Base-by-base conservation (phyloP, 148 eudicot species). In the Vaccinium macrocarpon region DNA sequence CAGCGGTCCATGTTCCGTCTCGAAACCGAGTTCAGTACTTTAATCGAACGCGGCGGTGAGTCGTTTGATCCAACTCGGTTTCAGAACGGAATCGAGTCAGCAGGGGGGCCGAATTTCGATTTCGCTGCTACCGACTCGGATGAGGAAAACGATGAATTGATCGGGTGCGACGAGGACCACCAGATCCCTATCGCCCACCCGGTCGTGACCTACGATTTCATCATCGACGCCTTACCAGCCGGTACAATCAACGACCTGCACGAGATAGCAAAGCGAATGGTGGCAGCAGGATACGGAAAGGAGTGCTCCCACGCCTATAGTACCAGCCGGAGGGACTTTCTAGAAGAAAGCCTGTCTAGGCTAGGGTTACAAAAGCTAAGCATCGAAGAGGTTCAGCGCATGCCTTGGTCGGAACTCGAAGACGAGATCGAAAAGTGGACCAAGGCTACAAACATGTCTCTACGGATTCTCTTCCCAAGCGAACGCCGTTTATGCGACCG, bases 401-500 rank as follows among this genome's bases (percentile, higher is more conserved):
- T 92, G 94, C 92, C 90, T 5, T 97, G 98, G 96, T 66, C 88
- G 0, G 92, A 95, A 29, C 89, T 95, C 2, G 98, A 93, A 82
- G 95, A 94, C 49, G 97, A 95, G 84, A 95, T 97, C 75, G 98
- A 92, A 21, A 88, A 91, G 11, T 97, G 99, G 99, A 92, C 88
- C 59, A 97, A 92, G 52, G 91, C 94, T 1, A 90, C 91, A 15
- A 87, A 86, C 57, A 88, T 95, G 11, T 90, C 98, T 0, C 88
- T 95, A 0, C 82, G 93, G 53, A 92, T 97, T 23, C 91, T 97
- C 23, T 94, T 94, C 83, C 99, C 99, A 0, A 95, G 98, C 61
- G 99, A 97, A 84, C 90, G 97, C 16, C 91, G 94, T 2, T 85
- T 97, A 6, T 97, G 98, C 84, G 98, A 97, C 68, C 95, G 98